Base-by-base conservation (phyloP, 257 asterid genomes). In the Nicotiana knightiana region DNA sequence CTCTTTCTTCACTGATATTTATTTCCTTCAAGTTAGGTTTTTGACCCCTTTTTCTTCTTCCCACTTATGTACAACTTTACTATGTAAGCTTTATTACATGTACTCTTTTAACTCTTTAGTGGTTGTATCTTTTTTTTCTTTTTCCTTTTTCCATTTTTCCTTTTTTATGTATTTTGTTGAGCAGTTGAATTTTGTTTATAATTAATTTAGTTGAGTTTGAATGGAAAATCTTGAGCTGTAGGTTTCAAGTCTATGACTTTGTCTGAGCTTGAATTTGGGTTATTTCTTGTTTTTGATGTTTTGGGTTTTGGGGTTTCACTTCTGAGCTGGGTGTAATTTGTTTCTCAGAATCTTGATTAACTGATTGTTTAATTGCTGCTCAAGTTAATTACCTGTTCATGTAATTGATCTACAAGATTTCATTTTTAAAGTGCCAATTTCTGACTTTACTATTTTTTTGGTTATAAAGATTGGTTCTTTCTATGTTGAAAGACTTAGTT, bases 1-100 rank as follows among this genome's bases (percentile, higher is more conserved):
- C 65, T 86, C 85, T 82, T 81, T 73, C 81, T 65, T 81, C 86
- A 26, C 79, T 46, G 76, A 86, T 84, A 85, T 84, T 85, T 86
- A 58, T 78, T 83, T 61, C 75, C 63, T 83, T 75, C 87, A 86
- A 86, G 86, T 88, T 84, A 85, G 90, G 90, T 85, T 70, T 89
- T 85, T 84, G 86, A 84, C 85, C 67, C 83, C 61, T 66, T n/a
- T 12, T 15, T 9, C 67, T 65, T 53, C 17, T 46, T 70, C 4
- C 68, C 51, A 18, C 9, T 66, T 78, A 62, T 54, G 75, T 57
- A 68, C 76, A 84, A 54, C 67, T 68, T 57, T 77, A 15, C 76
- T 81, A 67, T 65, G 85, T 84, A 79, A 73, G 86, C 80, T 79
- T 48, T 21, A 62, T 48, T 21, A 62, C 28, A 32, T 76, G 35